phyloP scores from a whole-genome alignment of 1,139 yeast genomes.

The Yarrowia galli region DNA sequence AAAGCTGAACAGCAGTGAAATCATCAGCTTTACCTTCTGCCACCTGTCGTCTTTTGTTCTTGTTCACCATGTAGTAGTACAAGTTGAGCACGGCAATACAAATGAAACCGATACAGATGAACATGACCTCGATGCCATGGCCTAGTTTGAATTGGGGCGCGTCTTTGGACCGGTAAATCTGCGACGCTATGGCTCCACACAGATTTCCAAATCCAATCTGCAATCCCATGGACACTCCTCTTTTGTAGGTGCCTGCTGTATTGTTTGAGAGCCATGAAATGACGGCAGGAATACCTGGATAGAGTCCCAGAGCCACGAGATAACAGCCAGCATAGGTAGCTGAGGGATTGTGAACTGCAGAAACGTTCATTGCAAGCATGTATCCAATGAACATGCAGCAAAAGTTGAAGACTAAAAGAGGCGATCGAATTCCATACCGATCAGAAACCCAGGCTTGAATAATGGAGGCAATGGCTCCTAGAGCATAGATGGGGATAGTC shows the following conservation, averaged over 20 bases:
- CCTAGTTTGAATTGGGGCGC: conserved; percentile 50
- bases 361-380: conserved; percentile 46
- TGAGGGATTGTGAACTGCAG: conserved; percentile 40
- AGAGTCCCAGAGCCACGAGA: conserved; percentile 52
- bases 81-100: conserved; percentile 39
- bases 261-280: conserved; percentile 55
- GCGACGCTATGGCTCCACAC: conserved; percentile 53
- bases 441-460: conserved; percentile 50
- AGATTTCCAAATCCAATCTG: conserved; percentile 56
- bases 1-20: conserved; percentile 46
- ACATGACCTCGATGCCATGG: conserved; percentile 47
- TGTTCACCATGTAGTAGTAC: conserved; percentile 46
- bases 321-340: conserved; percentile 51
- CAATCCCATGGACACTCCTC: conserved; percentile 54
- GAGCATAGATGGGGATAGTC: conserved; percentile 52
- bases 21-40: conserved; percentile 48
- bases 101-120: conserved; percentile 42
- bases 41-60: conserved; percentile 43
- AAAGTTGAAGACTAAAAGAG: conserved; percentile 49
- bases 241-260: conserved; percentile 51
- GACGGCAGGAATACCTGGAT: conserved; percentile 52
- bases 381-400: conserved; percentile 51
- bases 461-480: conserved; percentile 51
- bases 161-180: conserved; percentile 51
- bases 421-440: conserved; percentile 50